Evolutionary conservation across 192 early-diverging fungal species (phyloP), one percentile per base, ranked within the genome.

Genomic region (Coemansia interrupta): DNA sequence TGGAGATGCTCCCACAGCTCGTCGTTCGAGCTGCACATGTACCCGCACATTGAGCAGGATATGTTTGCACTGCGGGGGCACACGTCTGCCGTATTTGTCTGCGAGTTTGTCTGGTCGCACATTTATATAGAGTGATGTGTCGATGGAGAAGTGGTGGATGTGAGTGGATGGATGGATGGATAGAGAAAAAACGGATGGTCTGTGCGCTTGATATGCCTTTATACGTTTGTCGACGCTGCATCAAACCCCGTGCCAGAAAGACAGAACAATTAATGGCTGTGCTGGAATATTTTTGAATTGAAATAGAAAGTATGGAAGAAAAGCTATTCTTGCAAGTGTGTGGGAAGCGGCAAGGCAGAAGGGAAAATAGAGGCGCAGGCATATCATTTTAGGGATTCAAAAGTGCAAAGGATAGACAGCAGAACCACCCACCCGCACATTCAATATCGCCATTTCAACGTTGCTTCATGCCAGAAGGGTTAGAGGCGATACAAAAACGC

Each of bases 1-100:
- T 78, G 75, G 12, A 78, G 36, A 36, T 78, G 75, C 58, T 72
- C 65, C 75, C 75, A 78, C 55, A 78, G 64, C 61, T 71, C 75
- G 32, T 71, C 69, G 61, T 57, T 68, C 22, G 63, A 58, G 59
- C 44, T 56, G 64, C 65, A 71, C 5, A 59, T 13, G 22, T 68
- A 65, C 22, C 75, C 75, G 38, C 75, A 78, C 64, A 78, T 68
- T 13, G 75, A 71, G 61, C 75, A 78, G 23, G 43, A 36, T 29
- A 68, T 7, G 28, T 60, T 24, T 13, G 47, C 51, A 3, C 26
- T 52, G 30, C 36, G 41, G 1, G 20, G 60, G 22, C 67, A 47
- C 45, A 70, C 3, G 23, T 24, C 2, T 23, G 12, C 1, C 0
- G 22, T 18, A 23, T 49, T 49, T 18, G 47, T 49, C 22, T 45